Evolutionary conservation across 2,329 filamentous ascomycete species (phyloP), one percentile per base, ranked within the genome.

Genomic region (Zarea fungicola): DNA sequence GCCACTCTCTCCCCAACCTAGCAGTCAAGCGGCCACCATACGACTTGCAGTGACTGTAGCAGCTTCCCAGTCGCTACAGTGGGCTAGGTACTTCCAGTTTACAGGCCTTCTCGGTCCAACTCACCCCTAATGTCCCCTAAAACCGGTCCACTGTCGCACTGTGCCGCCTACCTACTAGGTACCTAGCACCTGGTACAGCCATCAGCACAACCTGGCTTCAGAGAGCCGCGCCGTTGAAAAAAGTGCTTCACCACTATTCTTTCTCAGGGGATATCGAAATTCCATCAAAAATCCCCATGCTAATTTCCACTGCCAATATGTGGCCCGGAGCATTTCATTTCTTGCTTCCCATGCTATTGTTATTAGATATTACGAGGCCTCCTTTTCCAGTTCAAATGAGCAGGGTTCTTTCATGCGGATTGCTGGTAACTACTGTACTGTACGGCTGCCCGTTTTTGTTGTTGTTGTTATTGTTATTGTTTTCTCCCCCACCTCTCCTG

Each of bases 291-390:
- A 13, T 13, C 14, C 10, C 21, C 23, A 47, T 47, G 29, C 37
- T 48, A 28, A 48, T 48, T 48, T 48, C 45, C 45, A 42, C 28
- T 48, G 22, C 37, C 36, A 48, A 48, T 42, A 36, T 28, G n/a
- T n/a, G n/a, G n/a, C n/a, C n/a, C n/a, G n/a, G n/a, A n/a, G n/a
- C n/a, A n/a, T 28, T 47, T 40, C 44, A 47, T 47, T 34, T 47
- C 44, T 40, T 26, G 28, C 40, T 41, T 41, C 21, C 36, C 44
- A 32, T 40, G 18, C 25, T 35, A 25, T 23, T 32, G 9, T 18
- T 23, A 19, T 25, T 39, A n/a, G 6, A 22, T 19, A 40, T 40
- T 41, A 25, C 44, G 26, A 47, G 44, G 35, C 36, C 43, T 32
- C 28, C 28, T 42, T 32, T 42, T 7, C 11, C n/a, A n/a, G 40